Evolutionary conservation across 2,329 filamentous ascomycete species (phyloP), one percentile per base, ranked within the genome.

Genomic region (Ceratocystis cacaofunesta): DNA sequence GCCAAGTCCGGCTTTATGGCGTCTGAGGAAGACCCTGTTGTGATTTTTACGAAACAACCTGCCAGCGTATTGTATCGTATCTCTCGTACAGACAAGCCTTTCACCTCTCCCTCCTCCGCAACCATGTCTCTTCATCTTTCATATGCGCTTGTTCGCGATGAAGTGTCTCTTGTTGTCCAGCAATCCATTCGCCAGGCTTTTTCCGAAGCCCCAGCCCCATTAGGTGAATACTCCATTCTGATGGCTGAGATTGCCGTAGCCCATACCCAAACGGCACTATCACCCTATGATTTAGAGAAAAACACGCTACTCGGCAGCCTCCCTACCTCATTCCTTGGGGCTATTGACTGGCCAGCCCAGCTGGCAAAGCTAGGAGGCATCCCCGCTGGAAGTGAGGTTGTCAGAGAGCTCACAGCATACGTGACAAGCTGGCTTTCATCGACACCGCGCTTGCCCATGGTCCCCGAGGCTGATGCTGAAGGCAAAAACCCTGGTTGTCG

Each of bases 61-160:
- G 87, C 89, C 1, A 89, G 87, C 15, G 75, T 96, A 8, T 77
- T 92, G 0, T 96, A 95, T 76, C 90, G 86, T 71, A 87, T 96
- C 64, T 83, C 75, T 0, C 82, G 84, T 50, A 87, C 83, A 66
- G 65, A 70, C 0, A 70, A 70, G 0, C 41, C 28, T 15, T 32
- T 62, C 3, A 48, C 28, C 2, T 70, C 73, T 0, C 71, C 69
- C 28, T 69, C 75, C 12, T 71, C 69, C 1, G 71, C 74, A 15
- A 80, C 76, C 1, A 78, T 92, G 73, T 82, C 86, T 17, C 79
- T 97, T 30, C 83, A 83, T 61, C 79, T 96, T 3, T 78, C 85
- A 66, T 96, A 95, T 73, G 85, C 84, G 36, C 85, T 90, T 60
- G 73, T 96, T 0, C 85, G 90, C 66, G 86, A 91, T 46, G 85